Percentiles rank a stretch among this genome's conserved stretches.
phyloP scores from a whole-genome alignment of 495 filamentous ascomycete species.

The Aspergillus cavernicola region DNA sequence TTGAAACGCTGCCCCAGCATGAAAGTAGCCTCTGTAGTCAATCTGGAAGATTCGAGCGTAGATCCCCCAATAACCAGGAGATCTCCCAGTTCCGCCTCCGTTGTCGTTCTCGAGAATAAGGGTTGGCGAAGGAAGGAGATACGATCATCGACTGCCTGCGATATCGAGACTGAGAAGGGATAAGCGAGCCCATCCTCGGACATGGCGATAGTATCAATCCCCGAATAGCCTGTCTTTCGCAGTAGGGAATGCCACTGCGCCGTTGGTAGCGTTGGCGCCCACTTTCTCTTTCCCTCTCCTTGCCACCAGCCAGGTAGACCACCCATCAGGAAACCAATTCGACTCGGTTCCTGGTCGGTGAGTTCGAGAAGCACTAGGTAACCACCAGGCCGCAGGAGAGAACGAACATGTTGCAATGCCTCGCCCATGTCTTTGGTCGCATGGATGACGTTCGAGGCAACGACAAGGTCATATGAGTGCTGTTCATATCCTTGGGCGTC shows the following conservation, averaged over 20 bases:
- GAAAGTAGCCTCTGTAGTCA: not conserved
- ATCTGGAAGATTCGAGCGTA: not conserved
- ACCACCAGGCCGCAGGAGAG: slow-evolving; percentile 19
- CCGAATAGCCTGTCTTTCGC: too few species aligned
- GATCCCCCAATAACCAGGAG: too few species aligned
- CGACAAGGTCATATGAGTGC: slow-evolving; percentile 17
- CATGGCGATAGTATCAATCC: too few species aligned
- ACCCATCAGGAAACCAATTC: not conserved
- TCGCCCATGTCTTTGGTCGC: slow-evolving; percentile 11
- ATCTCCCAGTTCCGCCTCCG: not conserved
- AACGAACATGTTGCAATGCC: slow-evolving; percentile 13
- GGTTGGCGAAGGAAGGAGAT: slow-evolving; percentile 19
- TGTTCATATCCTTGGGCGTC: slow-evolving; percentile 14
- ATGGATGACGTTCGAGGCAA: slow-evolving; percentile 19
- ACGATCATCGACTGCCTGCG: slow-evolving; percentile 34
- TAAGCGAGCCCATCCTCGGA: not conserved
- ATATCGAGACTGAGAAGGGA: slow-evolving; percentile 24
- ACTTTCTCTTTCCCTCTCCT: not conserved
- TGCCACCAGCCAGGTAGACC: not conserved
- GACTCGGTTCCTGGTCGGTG: not conserved
- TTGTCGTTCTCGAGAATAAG: not conserved
- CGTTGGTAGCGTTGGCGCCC: too few species aligned
- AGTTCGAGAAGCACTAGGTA: slow-evolving; percentile 12
- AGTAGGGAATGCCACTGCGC: too few species aligned
- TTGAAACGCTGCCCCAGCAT: not conserved